phyloP scores from a whole-genome alignment of 2,329 filamentous ascomycete species.

The Scorias spongiosa region DNA sequence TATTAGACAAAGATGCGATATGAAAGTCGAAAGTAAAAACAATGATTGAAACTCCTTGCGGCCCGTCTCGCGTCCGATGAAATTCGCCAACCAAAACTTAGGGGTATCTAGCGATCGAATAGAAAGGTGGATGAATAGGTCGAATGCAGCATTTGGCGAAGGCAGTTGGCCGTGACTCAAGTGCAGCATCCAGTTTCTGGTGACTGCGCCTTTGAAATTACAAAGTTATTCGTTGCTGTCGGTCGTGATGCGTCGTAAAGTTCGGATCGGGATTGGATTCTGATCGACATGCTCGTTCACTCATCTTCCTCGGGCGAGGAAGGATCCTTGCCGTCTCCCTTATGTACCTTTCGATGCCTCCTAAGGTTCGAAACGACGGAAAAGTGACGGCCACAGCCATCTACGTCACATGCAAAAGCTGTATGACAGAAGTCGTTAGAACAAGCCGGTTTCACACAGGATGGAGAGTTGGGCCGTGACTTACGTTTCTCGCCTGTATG shows the following conservation, averaged over 20 bases:
- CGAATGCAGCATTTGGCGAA: background rate
- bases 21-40: too few species aligned
- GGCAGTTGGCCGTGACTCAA: background rate
- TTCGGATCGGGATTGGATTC: background rate
- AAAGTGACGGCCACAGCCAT: conserved; percentile 89
- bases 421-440: conserved; percentile 3
- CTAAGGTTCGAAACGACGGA: conserved; percentile 93
- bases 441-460: background rate
- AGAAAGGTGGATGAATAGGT: background rate
- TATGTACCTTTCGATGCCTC: conserved; percentile 92
- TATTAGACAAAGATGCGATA: too few species aligned
- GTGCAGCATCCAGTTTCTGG: too few species aligned
- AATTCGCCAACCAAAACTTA: background rate
- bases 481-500: conserved; percentile 96
- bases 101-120: conserved; percentile 1
- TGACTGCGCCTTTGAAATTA: too few species aligned
- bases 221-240: background rate
- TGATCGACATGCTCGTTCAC: conserved; percentile 9
- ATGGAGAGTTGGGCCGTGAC: conserved; percentile 23
- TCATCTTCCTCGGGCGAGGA: conserved; percentile 33
- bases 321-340: conserved; percentile 43
- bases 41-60: too few species aligned
- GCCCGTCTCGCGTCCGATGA: too few species aligned
- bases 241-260: background rate
- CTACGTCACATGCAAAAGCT: conserved; percentile 91